These are phyloP conservation scores for Potentilla sterilis DNA, from an alignment of 306 rosid genomes.

Conservation along the genomic window DNA sequence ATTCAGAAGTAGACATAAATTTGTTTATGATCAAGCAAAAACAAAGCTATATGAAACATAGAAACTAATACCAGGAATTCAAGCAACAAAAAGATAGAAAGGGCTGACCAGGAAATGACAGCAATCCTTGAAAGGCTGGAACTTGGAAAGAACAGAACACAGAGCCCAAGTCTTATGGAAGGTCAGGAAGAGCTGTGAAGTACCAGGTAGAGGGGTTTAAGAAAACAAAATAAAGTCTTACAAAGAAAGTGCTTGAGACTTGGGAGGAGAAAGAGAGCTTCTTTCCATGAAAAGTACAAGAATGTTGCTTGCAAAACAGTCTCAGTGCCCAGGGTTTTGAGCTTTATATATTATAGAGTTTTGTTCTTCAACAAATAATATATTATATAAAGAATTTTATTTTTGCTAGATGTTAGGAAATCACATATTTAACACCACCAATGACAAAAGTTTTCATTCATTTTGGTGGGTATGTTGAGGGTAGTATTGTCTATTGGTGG, in stretches of 20 bases:
- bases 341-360: conserved; percentile 6
- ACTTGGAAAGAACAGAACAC: conserved; percentile 10
- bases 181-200: neutral
- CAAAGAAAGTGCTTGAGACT: conserved; percentile 14
- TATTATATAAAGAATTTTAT: neutral
- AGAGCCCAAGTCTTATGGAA: neutral
- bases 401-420: neutral
- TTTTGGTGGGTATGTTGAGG: neutral
- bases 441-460: neutral
- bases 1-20: neutral
- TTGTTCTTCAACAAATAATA: neutral
- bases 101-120: conserved; percentile 14
- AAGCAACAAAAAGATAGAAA: neutral
- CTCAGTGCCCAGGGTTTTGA: neutral
- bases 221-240: conserved; percentile 4
- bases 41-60: too few species aligned
- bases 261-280: conserved; percentile 21
- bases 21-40: neutral
- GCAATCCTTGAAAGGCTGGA: conserved; percentile 18
- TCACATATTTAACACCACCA: conserved; percentile 18
- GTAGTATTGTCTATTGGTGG: neutral
- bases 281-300: conserved; percentile 2
- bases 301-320: conserved; percentile 16
- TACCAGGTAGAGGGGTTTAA: neutral
- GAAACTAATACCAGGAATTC: neutral